Percentiles rank a stretch among this genome's conserved stretches.
These are phyloP conservation scores for Grosmannia huntii DNA, from an alignment of 2,329 filamentous ascomycete species.

Conservation along the genomic window DNA sequence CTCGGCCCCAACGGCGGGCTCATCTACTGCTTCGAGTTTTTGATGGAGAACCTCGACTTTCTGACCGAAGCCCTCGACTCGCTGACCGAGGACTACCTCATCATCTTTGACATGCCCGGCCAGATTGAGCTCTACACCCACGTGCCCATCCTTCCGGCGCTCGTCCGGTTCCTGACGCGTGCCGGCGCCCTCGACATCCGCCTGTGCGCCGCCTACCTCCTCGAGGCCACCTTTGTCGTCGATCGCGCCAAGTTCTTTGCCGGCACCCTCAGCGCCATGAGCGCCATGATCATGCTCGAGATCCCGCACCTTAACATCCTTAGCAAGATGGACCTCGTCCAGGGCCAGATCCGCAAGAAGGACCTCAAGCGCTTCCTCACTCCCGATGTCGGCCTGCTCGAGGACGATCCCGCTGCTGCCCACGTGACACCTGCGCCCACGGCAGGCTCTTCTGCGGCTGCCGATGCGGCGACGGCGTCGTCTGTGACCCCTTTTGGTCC, in stretches of 20 bases:
- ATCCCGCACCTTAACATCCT: conserved; percentile 93
- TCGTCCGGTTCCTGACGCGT: conserved; percentile 70
- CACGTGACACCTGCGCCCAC: neutral
- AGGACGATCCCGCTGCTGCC: conserved; percentile 56
- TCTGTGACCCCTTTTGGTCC: neutral
- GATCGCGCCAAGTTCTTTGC: conserved; percentile 97
- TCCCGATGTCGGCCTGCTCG: conserved; percentile 68
- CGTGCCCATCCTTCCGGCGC: conserved; percentile 76
- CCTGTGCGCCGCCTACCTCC: conserved; percentile 84
- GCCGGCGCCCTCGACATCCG: conserved; percentile 75
- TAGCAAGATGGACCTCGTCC: conserved; percentile 95
- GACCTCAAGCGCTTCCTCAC: conserved; percentile 85
- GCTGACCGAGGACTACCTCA: conserved; percentile 87
- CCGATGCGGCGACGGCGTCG: conserved; percentile 8
- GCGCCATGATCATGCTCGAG: conserved; percentile 97
- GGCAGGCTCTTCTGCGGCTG: neutral
- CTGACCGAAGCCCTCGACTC: conserved; percentile 73
- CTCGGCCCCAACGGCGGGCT: conserved; percentile 85
- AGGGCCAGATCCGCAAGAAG: conserved; percentile 74
- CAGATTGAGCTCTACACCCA: conserved; percentile 99
- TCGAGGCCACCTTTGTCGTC: conserved; percentile 91
- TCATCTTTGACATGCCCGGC: conserved; percentile 97
- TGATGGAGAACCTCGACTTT: conserved; percentile 90
- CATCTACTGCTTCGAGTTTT: conserved; percentile 94
- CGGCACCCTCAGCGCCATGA: conserved; percentile 92